phyloP scores from a whole-genome alignment of 2,329 filamentous ascomycete genomes.

The Pseudovirgaria hyperparasitica region DNA sequence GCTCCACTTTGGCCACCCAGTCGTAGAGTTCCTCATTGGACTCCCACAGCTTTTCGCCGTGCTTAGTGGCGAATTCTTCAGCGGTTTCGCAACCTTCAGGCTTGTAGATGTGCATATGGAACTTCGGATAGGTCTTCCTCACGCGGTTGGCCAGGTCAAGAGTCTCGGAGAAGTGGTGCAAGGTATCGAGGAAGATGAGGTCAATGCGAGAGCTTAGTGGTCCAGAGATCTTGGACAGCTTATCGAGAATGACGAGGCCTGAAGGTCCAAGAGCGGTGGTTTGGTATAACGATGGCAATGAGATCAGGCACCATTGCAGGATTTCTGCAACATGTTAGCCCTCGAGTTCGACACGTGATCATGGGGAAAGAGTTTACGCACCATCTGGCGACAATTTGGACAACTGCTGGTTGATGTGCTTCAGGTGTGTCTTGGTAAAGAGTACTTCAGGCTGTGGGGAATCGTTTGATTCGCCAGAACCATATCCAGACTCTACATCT shows the following conservation, averaged over 20 bases:
- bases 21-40: conserved; percentile 82
- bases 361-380: conserved; percentile 21
- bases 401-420: conserved; percentile 81
- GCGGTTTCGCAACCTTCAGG: conserved; percentile 62
- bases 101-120: conserved; percentile 81
- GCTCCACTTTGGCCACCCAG: conserved; percentile 95
- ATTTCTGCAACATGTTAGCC: conserved; percentile 48
- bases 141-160: conserved; percentile 50
- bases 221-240: conserved; percentile 62
- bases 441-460: conserved; percentile 59
- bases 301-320: conserved; percentile 80
- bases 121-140: conserved; percentile 60
- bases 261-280: conserved; percentile 40
- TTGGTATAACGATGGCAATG: conserved; percentile 70
- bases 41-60: conserved; percentile 78
- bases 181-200: conserved; percentile 42
- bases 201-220: conserved; percentile 41
- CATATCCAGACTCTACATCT: conserved; percentile 72
- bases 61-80: conserved; percentile 66
- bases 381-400: conserved; percentile 73
- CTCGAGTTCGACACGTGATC: conserved; percentile 4
- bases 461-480: conserved; percentile 51
- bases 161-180: conserved; percentile 40
- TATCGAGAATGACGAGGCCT: conserved; percentile 40
- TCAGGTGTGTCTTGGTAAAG: conserved; percentile 78